These are phyloP conservation scores for Trametes elegans DNA, from an alignment of 768 basidiomycete genomes.

Conservation along the genomic window DNA sequence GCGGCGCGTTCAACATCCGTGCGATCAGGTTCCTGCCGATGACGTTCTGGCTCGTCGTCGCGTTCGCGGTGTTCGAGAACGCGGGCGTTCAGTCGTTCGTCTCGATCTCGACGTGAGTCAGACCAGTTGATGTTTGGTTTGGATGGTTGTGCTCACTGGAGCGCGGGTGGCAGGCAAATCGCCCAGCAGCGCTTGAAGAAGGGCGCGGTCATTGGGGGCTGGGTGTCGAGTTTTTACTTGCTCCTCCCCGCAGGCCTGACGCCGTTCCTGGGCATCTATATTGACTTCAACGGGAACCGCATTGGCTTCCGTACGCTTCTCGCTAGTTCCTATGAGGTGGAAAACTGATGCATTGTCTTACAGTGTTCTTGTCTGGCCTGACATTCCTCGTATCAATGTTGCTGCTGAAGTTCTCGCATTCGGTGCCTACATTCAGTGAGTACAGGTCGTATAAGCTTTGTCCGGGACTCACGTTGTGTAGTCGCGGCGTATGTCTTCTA, in stretches of 20 bases:
- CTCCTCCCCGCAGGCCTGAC: conserved; percentile 39
- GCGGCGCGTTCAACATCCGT: conserved; percentile 32
- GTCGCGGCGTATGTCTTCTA: conserved; percentile 44
- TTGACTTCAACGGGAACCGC: conserved; percentile 39
- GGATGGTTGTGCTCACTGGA: background rate
- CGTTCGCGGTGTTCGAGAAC: conserved; percentile 41
- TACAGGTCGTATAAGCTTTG: background rate
- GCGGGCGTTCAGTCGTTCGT: conserved; percentile 44
- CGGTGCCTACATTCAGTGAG: conserved; percentile 38
- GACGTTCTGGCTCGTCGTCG: conserved; percentile 42
- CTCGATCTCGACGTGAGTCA: conserved; percentile 41
- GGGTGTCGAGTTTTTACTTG: conserved; percentile 44
- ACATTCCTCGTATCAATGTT: conserved; percentile 43
- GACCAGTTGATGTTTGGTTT: too few relatives aligned
- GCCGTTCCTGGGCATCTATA: conserved; percentile 41
- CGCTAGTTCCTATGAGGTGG: background rate
- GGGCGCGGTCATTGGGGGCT: conserved; percentile 43
- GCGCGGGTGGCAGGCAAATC: conserved; percentile 33
- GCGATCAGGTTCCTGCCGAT: conserved; percentile 35
- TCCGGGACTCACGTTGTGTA: conserved; percentile 5
- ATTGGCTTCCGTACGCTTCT: conserved; percentile 36
- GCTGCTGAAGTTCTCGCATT: conserved; percentile 38
- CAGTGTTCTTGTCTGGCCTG: conserved; percentile 40
- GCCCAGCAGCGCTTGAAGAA: conserved; percentile 41
- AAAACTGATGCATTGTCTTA: background rate